Evolutionary conservation across 2,329 filamentous ascomycete species (phyloP).

Genomic region (Ophiostoma pallidulum): DNA sequence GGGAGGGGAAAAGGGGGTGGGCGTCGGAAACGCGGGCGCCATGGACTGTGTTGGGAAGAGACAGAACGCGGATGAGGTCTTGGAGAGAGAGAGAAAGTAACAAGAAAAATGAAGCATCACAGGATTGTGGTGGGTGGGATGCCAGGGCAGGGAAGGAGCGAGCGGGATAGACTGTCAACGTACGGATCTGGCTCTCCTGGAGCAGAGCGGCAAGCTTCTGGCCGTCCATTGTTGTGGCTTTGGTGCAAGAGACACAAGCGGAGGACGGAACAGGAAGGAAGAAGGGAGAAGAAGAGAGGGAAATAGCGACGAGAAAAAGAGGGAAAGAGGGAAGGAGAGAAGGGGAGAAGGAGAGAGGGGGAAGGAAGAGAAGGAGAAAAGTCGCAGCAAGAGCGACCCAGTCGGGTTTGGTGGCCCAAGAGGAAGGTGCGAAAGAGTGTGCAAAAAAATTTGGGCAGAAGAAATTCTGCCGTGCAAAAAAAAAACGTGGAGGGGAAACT

Average conservation of each 20-base stretch:
- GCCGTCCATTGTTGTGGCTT: constrained; percentile 55
- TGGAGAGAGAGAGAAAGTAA: too few species aligned
- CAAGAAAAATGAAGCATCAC: constrained; percentile 5
- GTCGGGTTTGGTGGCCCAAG: background rate
- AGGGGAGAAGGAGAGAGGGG: background rate
- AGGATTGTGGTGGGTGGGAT: background rate
- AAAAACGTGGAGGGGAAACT: background rate
- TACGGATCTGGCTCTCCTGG: constrained; percentile 79
- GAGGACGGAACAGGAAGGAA: background rate
- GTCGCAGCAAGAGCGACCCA: background rate
- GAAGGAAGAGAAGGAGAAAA: background rate
- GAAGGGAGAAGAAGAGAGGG: background rate
- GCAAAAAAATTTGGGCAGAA: constrained; percentile 4
- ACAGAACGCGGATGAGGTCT: too few species aligned
- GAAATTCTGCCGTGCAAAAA: constrained; percentile 9
- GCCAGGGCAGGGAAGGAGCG: constrained; percentile 1
- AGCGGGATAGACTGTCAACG: constrained; percentile 31
- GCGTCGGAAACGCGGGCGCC: too few species aligned
- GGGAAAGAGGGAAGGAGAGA: background rate
- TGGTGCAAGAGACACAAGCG: background rate
- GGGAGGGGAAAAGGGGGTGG: constrained; percentile 1
- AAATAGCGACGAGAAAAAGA: background rate
- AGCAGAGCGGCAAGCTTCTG: constrained; percentile 79
- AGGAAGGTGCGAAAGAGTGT: background rate
- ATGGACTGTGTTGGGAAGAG: too few species aligned